These are phyloP conservation scores for Amauroascus verrucosus DNA, from an alignment of 2,329 filamentous ascomycete species.

Conservation along the genomic window DNA sequence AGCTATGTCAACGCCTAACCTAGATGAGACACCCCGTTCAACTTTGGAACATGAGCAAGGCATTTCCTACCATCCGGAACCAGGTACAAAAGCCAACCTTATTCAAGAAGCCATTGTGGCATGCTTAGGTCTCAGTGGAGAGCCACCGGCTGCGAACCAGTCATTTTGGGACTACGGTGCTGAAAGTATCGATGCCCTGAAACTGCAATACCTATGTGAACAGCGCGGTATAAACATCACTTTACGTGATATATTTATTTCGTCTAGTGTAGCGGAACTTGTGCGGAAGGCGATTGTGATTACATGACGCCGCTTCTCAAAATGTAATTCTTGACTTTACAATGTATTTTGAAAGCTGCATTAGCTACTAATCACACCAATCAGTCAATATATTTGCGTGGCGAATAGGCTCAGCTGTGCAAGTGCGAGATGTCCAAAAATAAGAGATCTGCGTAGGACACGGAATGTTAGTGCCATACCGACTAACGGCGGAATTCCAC, in stretches of 20 bases:
- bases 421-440: too few relatives aligned
- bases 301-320: neutral
- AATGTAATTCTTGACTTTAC: too few relatives aligned
- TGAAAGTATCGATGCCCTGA: conserved; percentile 3
- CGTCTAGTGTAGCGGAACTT: neutral
- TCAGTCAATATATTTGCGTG: too few relatives aligned
- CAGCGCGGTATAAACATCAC: neutral
- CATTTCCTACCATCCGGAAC: neutral
- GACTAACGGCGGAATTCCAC: too few relatives aligned
- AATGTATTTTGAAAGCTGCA: too few relatives aligned
- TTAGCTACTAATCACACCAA: too few relatives aligned
- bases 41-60: too few relatives aligned
- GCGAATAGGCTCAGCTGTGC: too few relatives aligned
- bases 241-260: neutral
- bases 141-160: neutral
- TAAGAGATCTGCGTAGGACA: too few relatives aligned
- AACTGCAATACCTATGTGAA: conserved; percentile 4
- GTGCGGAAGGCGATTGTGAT: neutral
- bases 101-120: neutral
- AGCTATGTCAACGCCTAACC: neutral
- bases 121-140: neutral
- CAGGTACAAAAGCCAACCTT: neutral
- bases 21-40: too few relatives aligned
- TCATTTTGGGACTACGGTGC: conserved; percentile 5
- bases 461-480: too few relatives aligned